Percentiles rank a stretch among this genome's conserved stretches.
phyloP scores from a whole-genome alignment of 805 yeast species.

The Millerago galiae region DNA sequence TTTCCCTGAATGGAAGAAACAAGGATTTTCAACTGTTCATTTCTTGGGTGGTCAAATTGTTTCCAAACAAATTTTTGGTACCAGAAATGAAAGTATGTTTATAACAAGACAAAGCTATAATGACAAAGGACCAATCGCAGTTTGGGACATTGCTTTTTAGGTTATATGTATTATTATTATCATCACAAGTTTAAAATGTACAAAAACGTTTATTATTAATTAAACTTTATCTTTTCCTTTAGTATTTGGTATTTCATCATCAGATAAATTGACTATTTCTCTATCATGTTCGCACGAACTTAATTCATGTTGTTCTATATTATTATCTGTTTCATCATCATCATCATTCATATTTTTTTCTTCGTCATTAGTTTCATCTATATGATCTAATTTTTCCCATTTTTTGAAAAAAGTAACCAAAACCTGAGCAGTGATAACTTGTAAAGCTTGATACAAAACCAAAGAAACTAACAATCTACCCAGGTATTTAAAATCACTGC shows the following conservation, averaged over 20 bases:
- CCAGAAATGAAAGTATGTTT: constrained; percentile 54
- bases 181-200: neutral
- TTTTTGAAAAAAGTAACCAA: constrained; percentile 58
- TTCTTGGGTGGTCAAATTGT: constrained; percentile 86
- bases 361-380: constrained; percentile 9
- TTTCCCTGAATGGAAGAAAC: constrained; percentile 89
- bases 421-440: constrained; percentile 75
- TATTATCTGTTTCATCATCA: constrained; percentile 4
- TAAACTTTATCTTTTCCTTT: neutral
- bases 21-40: constrained; percentile 67
- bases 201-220: neutral
- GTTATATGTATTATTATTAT: neutral
- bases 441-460: constrained; percentile 83
- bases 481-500: constrained; percentile 48
- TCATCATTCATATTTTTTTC: constrained; percentile 11
- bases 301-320: neutral
- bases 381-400: constrained; percentile 43
- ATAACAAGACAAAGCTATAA: constrained; percentile 65
- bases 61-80: constrained; percentile 74
- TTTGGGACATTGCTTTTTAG: constrained; percentile 56
- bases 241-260: neutral
- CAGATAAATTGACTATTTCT: neutral
- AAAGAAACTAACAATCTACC: constrained; percentile 76
- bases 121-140: constrained; percentile 73
- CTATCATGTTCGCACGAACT: neutral